Base-by-base conservation (phyloP, 768 basidiomycete genomes). In the Kockovaella imperatae region DNA sequence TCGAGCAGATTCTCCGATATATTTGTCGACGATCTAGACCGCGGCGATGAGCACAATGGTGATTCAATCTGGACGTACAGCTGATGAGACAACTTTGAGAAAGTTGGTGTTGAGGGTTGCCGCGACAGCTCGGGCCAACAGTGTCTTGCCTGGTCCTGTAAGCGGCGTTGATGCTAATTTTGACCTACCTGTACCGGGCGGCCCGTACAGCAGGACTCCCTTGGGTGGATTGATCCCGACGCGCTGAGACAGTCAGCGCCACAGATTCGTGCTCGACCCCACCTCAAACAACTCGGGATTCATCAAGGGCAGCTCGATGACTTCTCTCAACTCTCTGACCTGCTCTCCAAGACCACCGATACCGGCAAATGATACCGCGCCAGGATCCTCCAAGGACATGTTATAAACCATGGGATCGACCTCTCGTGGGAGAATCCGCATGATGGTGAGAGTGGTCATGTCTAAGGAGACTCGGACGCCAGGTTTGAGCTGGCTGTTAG, bases 351-450 rank as follows among this genome's bases (percentile, higher is more conserved):
- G 73, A 18, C 95, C 95, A 62, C 95, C 95, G 45, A 99, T 96
- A 52, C 90, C 91, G 1, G 93, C 93, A 69, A 97, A 97, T 3
- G 87, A 80, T 5, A 87, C 91, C 42, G 85, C 84, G 75, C 89
- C 90, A 2, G 95, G 89, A 64, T 97, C 93, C 72, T 99, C 95
- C 64, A 95, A 75, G 56, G 88, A 93, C 95, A 97, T 99, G 75
- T 96, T 97, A 77, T 99, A 99, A 10, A 99, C 93, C 61, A 93
- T 75, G 14, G 95, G 95, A 68, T 99, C 95, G 5, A 99, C 88
- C 70, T 99, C 95, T 54, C 95, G 80, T 3, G 95, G 95, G 17
- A 99, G 76, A 44, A 97, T 93, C 30, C 95, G 86, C 90, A 99
- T 97, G 66, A 99, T 88, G 5, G 95, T 99, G 26, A 97, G 76